Evolutionary conservation across 257 asterid genomes (phyloP), one percentile per base, ranked within the genome.

Genomic region (Solanum lycopersicoides): DNA sequence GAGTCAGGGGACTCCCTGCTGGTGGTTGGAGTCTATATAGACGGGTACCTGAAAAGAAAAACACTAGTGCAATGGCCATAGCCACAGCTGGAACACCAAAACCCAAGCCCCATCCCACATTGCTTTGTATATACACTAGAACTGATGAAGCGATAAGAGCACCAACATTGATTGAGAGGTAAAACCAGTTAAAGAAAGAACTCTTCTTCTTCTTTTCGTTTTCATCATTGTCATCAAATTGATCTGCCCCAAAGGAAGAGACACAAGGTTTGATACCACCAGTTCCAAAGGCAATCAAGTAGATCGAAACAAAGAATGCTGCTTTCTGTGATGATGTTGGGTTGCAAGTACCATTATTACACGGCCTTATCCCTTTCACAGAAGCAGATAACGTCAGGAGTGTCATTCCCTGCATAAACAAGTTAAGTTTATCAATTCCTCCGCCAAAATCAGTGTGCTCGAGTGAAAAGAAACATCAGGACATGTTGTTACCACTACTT

Each of bases 181-280:
- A 96, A 76, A 95, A 96, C 93, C 93, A 96, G 87, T 96, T 96
- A 92, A 96, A 96, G 89, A 95, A 96, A 1, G 98, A 96, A 88
- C 98, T 94, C 92, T 94, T 96, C 85, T 72, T 91, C 73, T 92
- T 89, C 92, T 93, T 93, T 91, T 96, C 98, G 0, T 37, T 85
- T 56, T 91, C 95, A 66, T 94, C 97, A 30, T 86, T 93, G 3
- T 94, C 98, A 82, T 96, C 99, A 75, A 96, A 96, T 63, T 96
- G 99, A 87, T 96, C 98, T 0, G 99, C 98, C 6, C 98, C 99
- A 23, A 95, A 96, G 32, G 99, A 91, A 77, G 98, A 95, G 75
- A 96, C 98, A 11, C 99, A 96, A 1, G 99, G 99, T 74, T 95
- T 96, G 93, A 96, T 96, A 11, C 99, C 99, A 9, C 99, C 99